Evolutionary conservation across 2,329 filamentous ascomycete genomes (phyloP), one percentile per base, ranked within the genome.

Genomic region (Sarocladiaceae sp.): DNA sequence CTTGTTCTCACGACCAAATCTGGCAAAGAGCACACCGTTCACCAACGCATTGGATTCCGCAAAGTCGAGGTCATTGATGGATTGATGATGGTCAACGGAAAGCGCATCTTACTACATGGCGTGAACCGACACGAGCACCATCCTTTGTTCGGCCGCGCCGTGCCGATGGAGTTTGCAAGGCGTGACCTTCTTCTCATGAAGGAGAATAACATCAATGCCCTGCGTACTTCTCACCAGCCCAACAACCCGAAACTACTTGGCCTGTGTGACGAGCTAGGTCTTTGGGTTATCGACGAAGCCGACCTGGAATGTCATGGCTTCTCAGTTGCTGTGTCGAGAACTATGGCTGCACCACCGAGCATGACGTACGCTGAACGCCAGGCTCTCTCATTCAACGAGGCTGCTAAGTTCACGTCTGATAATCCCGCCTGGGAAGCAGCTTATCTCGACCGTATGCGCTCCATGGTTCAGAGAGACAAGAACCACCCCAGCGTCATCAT

Each of bases 41-140:
- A 64, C 2, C 82, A 86, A 47, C 73, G 70, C 3, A 68, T 87
- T 12, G 85, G 85, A 0, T 88, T 88, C 66, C 78, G 84, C 31
- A 75, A 77, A 46, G 77, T 86, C 3, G 82, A 87, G 65, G 72
- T 86, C 50, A 80, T 78, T 51, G 71, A 82, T 46, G 80, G 82
- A 1, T 64, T 84, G 39, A 71, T 86, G 58, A 72, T 72, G 22
- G 82, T 88, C 57, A 88, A 88, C 53, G 84, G 84, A 3, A 72
- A 73, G 25, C 70, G 77, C 1, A 75, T 88, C 49, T 73, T 80
- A 2, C 73, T 89, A 56, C 76, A 80, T 26, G 86, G 85, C 15
- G 80, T 82, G 15, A 88, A 88, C 63, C 72, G 85, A 15, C 86
- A 89, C 59, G 86, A 90, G 53, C 85, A 90, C 59, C 84, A 89